These are phyloP conservation scores for Blastobotrys illinoisensis DNA, from an alignment of 1,139 yeast genomes.

Conservation along the genomic window DNA sequence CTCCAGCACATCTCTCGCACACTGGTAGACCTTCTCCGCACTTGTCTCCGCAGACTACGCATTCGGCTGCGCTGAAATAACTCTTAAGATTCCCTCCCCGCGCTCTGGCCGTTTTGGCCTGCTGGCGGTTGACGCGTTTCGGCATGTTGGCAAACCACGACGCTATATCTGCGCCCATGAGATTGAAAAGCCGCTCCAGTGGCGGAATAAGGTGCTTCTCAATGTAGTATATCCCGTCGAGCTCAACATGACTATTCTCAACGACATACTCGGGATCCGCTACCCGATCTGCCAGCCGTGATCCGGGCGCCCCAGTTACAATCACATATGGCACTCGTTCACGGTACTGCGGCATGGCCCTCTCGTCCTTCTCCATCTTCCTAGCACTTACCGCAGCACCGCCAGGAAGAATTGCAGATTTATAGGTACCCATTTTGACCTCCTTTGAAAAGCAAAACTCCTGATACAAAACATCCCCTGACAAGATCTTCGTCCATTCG, in stretches of 20 bases:
- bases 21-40: conserved; percentile 9
- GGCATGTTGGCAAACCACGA: conserved; percentile 80
- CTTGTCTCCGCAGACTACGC: conserved; percentile 23
- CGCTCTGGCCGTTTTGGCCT: not conserved
- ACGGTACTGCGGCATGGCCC: conserved; percentile 79
- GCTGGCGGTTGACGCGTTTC: conserved; percentile 22
- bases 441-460: conserved; percentile 93
- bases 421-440: conserved; percentile 78
- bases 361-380: conserved; percentile 55
- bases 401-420: conserved; percentile 70
- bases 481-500: conserved; percentile 61
- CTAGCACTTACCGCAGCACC: conserved; percentile 78
- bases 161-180: conserved; percentile 74
- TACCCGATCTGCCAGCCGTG: conserved; percentile 70
- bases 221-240: conserved; percentile 84
- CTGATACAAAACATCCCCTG: conserved; percentile 57
- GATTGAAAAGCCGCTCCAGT: conserved; percentile 70
- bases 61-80: conserved; percentile 25
- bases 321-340: conserved; percentile 89
- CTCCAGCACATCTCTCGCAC: conserved; percentile 3
- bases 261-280: conserved; percentile 72
- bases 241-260: conserved; percentile 30
- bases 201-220: conserved; percentile 84
- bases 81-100: conserved; percentile 12
- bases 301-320: conserved; percentile 57